These are phyloP conservation scores for Pichia nanzhaoensis DNA, from an alignment of 805 yeast genomes.

Conservation along the genomic window DNA sequence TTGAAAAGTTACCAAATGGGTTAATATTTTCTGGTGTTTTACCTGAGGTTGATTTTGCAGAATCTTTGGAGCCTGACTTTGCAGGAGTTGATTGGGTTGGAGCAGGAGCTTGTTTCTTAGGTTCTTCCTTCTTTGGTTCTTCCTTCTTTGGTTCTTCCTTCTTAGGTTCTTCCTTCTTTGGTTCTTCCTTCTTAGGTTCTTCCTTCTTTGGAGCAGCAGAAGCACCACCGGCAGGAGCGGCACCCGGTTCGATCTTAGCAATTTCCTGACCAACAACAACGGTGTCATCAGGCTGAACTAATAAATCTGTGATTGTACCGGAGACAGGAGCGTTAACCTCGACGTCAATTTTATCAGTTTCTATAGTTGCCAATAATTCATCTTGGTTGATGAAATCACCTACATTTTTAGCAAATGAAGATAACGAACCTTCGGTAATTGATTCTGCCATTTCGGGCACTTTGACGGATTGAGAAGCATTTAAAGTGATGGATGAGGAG, in stretches of 20 bases:
- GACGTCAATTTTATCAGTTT: slow-evolving; percentile 96
- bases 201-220: slow-evolving; percentile 25
- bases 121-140: slow-evolving; percentile 1
- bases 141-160: slow-evolving; percentile 1
- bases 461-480: slow-evolving; percentile 44
- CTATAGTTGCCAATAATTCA: slow-evolving; percentile 74
- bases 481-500: slow-evolving; percentile 1
- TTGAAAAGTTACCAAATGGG: slow-evolving; percentile 52
- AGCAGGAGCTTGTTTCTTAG: slow-evolving; percentile 25
- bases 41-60: slow-evolving; percentile 17
- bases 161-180: slow-evolving; percentile 7
- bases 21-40: slow-evolving; percentile 25
- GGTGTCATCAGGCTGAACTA: slow-evolving; percentile 82
- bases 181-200: slow-evolving; percentile 19
- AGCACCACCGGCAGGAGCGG: slow-evolving; percentile 56
- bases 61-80: slow-evolving; percentile 19
- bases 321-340: slow-evolving; percentile 92
- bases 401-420: slow-evolving; percentile 58
- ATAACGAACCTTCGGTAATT: slow-evolving; percentile 90
- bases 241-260: slow-evolving; percentile 76
- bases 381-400: slow-evolving; percentile 68
- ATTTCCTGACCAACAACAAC: slow-evolving; percentile 95
- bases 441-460: slow-evolving; percentile 99
- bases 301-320: slow-evolving; percentile 81
- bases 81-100: slow-evolving; percentile 23